phyloP scores from a whole-genome alignment of 1,284 basidiomycete genomes.

The Malassezia equina region DNA sequence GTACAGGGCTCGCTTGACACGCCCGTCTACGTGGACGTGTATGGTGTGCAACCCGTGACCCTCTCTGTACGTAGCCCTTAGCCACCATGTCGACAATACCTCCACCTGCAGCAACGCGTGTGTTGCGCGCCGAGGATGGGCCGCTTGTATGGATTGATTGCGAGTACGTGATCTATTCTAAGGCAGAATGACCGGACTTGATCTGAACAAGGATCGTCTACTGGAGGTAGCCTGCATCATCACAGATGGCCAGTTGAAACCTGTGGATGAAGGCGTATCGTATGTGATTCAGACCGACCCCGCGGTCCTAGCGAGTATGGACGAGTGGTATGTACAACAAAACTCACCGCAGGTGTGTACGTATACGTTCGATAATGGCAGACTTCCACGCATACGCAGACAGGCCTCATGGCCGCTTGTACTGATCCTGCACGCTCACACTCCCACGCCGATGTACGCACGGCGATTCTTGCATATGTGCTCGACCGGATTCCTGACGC shows the following conservation, averaged over 20 bases:
- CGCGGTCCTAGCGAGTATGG: conserved; percentile 53
- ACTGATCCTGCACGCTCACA: conserved; percentile 20
- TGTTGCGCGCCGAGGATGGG: conserved; percentile 51
- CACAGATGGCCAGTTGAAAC: conserved; percentile 65
- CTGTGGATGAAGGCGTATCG: conserved; percentile 63
- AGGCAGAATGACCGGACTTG: conserved; percentile 60
- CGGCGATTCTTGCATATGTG: conserved; percentile 50
- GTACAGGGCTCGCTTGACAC: background rate
- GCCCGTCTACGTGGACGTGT: conserved; percentile 1
- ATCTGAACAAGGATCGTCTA: conserved; percentile 60
- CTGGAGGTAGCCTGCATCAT: conserved; percentile 68
- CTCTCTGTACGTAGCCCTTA: background rate
- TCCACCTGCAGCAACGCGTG: conserved; percentile 23
- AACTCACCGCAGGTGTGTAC: background rate
- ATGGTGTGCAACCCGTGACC: conserved; percentile 1
- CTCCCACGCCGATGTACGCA: conserved; percentile 48
- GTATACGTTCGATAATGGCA: background rate
- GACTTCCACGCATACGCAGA: conserved; percentile 23
- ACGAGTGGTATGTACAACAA: conserved; percentile 24
- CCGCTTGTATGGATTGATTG: conserved; percentile 80
- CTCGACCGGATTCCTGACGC: conserved; percentile 50
- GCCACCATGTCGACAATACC: conserved; percentile 22
- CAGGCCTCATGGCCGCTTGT: conserved; percentile 30
- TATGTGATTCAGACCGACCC: conserved; percentile 63
- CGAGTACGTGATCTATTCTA: conserved; percentile 50